Conservation (phyloP, 73 alveolate genomes). For the Symbiodinium natans region DNA sequence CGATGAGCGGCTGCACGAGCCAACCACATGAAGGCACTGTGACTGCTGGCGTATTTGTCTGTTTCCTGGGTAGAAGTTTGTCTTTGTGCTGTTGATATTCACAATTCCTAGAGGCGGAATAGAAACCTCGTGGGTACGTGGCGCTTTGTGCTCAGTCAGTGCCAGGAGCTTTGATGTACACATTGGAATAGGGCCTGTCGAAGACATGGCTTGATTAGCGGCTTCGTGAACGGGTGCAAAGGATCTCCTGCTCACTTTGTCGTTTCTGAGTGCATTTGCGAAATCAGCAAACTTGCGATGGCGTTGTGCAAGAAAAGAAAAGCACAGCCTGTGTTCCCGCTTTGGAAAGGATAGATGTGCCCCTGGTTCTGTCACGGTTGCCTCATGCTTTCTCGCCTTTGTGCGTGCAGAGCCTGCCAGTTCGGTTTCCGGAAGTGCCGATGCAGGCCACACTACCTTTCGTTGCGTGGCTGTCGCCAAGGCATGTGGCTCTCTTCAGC, state of each 20-base stretch:
- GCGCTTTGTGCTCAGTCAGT: not conserved
- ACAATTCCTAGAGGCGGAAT: not conserved
- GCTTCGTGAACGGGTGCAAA: conserved; percentile 6
- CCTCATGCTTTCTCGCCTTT: too few species aligned
- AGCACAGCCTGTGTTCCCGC: too few species aligned
- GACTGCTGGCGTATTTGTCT: not conserved
- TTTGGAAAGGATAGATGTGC: too few species aligned
- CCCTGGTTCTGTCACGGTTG: too few species aligned
- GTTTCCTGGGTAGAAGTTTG: too few species aligned
- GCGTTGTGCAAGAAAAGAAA: not conserved
- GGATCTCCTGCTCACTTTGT: not conserved
- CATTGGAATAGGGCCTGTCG: not conserved
- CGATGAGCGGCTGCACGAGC: conserved; percentile 52
- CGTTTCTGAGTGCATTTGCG: not conserved
- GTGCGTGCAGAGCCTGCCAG: too few species aligned
- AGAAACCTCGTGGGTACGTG: not conserved
- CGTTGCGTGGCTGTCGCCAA: too few species aligned
- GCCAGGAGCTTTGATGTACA: not conserved
- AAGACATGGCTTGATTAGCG: not conserved
- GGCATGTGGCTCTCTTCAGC: conserved; percentile 90
- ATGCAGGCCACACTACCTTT: too few species aligned
- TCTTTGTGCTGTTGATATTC: not conserved
- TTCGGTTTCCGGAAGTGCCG: too few species aligned
- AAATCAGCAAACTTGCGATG: not conserved
- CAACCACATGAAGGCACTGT: conserved; percentile 21